Evolutionary conservation across 2,329 filamentous ascomycete genomes (phyloP).

Genomic region (Colletotrichum simmondsii): DNA sequence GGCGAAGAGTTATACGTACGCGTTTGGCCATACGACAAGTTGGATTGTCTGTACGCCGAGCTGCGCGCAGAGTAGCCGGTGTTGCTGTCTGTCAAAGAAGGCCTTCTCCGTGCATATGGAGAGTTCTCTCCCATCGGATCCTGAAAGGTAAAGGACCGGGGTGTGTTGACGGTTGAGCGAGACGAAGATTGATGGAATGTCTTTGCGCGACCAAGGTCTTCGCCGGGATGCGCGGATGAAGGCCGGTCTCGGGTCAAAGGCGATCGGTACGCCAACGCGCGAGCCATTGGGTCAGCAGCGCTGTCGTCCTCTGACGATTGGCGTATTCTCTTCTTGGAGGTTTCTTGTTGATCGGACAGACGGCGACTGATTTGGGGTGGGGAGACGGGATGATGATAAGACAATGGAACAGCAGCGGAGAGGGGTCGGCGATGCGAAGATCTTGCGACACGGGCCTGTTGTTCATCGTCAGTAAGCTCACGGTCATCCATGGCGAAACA

Average conservation of each 20-base stretch:
- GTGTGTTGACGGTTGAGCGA: conserved; percentile 59
- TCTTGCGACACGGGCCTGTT: conserved; percentile 60
- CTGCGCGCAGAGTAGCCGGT: conserved; percentile 52
- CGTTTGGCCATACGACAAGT: conserved; percentile 49
- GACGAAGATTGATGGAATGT: conserved; percentile 38
- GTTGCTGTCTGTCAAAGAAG: conserved; percentile 61
- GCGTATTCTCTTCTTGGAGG: conserved; percentile 50
- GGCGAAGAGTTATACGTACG: conserved; percentile 70
- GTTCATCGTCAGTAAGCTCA: conserved; percentile 38
- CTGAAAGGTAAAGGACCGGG: conserved; percentile 59
- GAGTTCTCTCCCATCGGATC: conserved; percentile 47
- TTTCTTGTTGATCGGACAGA: conserved; percentile 68
- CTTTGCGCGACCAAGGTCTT: conserved; percentile 47
- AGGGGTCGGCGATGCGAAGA: conserved; percentile 62
- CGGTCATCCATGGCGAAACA: conserved; percentile 20
- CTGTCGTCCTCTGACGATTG: conserved; percentile 52
- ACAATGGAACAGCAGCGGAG: conserved; percentile 60
- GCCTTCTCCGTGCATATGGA: conserved; percentile 46
- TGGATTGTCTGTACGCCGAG: conserved; percentile 54
- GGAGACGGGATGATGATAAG: conserved; percentile 56
- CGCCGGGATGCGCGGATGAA: conserved; percentile 49
- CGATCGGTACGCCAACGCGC: conserved; percentile 56
- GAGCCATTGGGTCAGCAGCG: conserved; percentile 49
- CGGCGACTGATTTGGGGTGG: conserved; percentile 63
- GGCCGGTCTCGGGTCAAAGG: conserved; percentile 54